phyloP scores from a whole-genome alignment of 805 yeast species.

The Candida mattraensis region DNA sequence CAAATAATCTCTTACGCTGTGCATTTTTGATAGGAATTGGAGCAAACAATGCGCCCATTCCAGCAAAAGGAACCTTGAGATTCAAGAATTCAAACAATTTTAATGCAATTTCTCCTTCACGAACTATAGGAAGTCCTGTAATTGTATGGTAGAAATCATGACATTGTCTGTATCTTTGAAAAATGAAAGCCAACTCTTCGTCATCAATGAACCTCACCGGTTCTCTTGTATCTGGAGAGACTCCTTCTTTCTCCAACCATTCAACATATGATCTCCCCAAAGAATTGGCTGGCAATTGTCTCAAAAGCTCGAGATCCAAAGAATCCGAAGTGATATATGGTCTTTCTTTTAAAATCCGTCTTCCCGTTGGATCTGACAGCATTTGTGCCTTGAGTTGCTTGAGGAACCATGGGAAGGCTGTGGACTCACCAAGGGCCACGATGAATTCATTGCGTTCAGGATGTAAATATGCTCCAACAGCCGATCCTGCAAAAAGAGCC shows the following conservation, averaged over 20 bases:
- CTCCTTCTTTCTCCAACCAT: conserved; percentile 86
- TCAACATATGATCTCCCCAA: conserved; percentile 76
- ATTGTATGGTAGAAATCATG: conserved; percentile 96
- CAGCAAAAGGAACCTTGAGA: conserved; percentile 93
- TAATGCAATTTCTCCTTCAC: conserved; percentile 96
- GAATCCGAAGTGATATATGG: conserved; percentile 81
- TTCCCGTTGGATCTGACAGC: conserved; percentile 74
- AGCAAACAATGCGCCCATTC: conserved; percentile 86
- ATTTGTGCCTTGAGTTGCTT: conserved; percentile 63
- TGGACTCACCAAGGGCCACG: conserved; percentile 86
- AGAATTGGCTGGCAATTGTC: conserved; percentile 61
- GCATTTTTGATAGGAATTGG: conserved; percentile 69
- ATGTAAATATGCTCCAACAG: conserved; percentile 72
- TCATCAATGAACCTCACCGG: conserved; percentile 86
- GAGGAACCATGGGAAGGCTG: conserved; percentile 73
- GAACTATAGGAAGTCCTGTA: conserved; percentile 82
- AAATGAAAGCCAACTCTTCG: conserved; percentile 88
- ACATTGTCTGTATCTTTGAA: conserved; percentile 91
- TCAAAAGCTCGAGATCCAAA: conserved; percentile 60
- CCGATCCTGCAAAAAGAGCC: conserved; percentile 67
- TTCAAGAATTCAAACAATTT: conserved; percentile 91
- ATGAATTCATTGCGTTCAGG: conserved; percentile 76
- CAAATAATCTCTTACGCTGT: conserved; percentile 63
- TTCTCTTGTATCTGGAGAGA: conserved; percentile 89
- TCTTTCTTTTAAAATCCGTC: conserved; percentile 71